A percentile compares a stretch with the other conserved stretches of the same genome.
Evolutionary conservation across 2,329 filamentous ascomycete genomes (phyloP).

Genomic region (Aspergillus felis): DNA sequence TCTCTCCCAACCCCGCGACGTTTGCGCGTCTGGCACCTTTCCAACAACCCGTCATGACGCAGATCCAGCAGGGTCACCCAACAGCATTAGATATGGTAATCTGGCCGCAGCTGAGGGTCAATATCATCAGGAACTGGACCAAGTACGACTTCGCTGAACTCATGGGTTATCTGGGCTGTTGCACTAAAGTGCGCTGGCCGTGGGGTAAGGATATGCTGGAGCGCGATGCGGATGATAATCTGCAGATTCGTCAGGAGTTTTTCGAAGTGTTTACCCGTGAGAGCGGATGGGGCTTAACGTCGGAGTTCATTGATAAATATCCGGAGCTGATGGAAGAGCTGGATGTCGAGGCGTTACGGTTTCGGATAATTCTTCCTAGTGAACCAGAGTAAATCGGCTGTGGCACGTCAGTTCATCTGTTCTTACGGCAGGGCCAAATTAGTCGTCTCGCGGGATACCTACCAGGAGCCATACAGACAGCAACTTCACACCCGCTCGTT

Average conservation of each 20-base stretch:
- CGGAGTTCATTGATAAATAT: slow-evolving; percentile 6
- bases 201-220: slow-evolving; percentile 9
- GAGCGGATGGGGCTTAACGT: slow-evolving; percentile 7
- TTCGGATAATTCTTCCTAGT: background rate
- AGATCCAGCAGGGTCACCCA: background rate
- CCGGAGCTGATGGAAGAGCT: slow-evolving; percentile 7
- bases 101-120: slow-evolving; percentile 6
- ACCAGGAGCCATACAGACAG: no score
- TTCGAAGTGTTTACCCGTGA: slow-evolving; percentile 8
- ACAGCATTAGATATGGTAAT: slow-evolving; percentile 1
- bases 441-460: no score
- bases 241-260: slow-evolving; percentile 7
- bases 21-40: background rate
- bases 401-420: background rate
- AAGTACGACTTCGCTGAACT: slow-evolving; percentile 6
- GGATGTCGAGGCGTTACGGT: slow-evolving; percentile 5
- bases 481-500: no score
- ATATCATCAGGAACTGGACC: slow-evolving; percentile 4
- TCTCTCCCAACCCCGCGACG: background rate
- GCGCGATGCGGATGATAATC: slow-evolving; percentile 6
- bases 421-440: no score
- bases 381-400: background rate
- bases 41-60: background rate
- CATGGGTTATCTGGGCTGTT: slow-evolving; percentile 3
- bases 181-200: slow-evolving; percentile 13